A percentile compares a stretch with the other conserved stretches of the same genome.
These are phyloP conservation scores for Atkinsonella texensis DNA, from an alignment of 2,329 filamentous ascomycete species.

Conservation along the genomic window DNA sequence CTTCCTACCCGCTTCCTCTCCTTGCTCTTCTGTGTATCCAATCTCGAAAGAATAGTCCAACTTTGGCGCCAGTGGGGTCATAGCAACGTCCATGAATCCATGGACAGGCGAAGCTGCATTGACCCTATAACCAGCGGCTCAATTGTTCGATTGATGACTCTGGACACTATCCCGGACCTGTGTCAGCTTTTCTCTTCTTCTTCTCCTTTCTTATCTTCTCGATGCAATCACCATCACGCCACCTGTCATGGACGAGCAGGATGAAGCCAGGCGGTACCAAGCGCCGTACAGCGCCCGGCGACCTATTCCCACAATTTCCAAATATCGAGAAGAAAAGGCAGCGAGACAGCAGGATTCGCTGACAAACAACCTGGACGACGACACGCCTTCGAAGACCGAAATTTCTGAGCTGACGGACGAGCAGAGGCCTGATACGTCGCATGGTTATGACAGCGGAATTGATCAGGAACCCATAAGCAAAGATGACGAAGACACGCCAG, in stretches of 20 bases:
- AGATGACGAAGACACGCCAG: constrained; percentile 8
- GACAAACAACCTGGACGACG: constrained; percentile 16
- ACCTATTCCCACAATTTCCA: constrained; percentile 36
- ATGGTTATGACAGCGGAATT: constrained; percentile 1
- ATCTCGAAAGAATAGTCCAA: too few species aligned
- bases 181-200: not conserved
- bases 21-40: too few species aligned
- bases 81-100: too few species aligned
- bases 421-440: not conserved
- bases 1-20: too few species aligned
- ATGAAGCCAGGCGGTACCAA: constrained; percentile 25
- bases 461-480: constrained; percentile 7
- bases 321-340: constrained; percentile 33
- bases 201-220: constrained; percentile 1
- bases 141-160: not conserved
- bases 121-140: too few species aligned
- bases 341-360: constrained; percentile 30
- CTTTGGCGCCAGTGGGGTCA: too few species aligned
- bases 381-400: constrained; percentile 1
- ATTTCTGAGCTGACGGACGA: not conserved
- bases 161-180: not conserved
- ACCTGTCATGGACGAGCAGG: constrained; percentile 23
- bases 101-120: too few species aligned
- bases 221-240: constrained; percentile 18
- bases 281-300: constrained; percentile 30